A percentile compares a stretch with the other conserved stretches of the same genome.
Conservation (phyloP, 2,329 filamentous ascomycete genomes). For the Penicillium sp. region DNA sequence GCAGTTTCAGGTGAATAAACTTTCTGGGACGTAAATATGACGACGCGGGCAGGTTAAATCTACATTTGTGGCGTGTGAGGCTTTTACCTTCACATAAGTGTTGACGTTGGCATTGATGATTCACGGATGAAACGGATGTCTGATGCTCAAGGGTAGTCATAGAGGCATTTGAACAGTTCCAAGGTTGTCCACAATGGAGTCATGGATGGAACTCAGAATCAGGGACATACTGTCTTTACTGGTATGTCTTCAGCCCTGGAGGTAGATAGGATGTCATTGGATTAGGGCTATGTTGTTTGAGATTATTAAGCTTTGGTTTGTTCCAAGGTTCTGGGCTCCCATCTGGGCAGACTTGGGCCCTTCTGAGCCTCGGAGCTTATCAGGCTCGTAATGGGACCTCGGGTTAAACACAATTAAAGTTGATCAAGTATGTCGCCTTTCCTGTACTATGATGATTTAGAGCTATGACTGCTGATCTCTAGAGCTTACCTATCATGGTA, state of each 20-base stretch:
- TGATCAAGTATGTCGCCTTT: background rate
- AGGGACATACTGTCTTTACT: no score
- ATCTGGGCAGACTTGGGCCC: background rate
- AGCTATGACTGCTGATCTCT: background rate
- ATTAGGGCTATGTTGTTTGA: background rate
- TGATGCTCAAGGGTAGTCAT: no score
- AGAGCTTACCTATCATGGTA: no score
- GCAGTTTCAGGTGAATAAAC: background rate
- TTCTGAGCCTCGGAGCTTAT: background rate
- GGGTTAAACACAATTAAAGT: no score
- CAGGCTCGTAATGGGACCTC: no score
- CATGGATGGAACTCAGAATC: no score
- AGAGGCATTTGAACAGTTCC: no score
- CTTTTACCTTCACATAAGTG: background rate
- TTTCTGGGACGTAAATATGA: slow-evolving; percentile 2
- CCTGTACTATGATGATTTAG: background rate
- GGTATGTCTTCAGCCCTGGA: no score
- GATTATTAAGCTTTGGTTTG: background rate
- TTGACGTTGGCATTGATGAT: background rate
- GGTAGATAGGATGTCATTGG: background rate
- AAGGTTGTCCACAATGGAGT: no score
- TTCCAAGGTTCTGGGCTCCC: background rate
- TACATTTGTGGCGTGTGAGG: background rate
- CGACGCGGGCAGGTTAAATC: background rate
- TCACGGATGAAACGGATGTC: no score